Evolutionary conservation across 495 filamentous ascomycete species (phyloP).

Genomic region (Lepraria neglecta): DNA sequence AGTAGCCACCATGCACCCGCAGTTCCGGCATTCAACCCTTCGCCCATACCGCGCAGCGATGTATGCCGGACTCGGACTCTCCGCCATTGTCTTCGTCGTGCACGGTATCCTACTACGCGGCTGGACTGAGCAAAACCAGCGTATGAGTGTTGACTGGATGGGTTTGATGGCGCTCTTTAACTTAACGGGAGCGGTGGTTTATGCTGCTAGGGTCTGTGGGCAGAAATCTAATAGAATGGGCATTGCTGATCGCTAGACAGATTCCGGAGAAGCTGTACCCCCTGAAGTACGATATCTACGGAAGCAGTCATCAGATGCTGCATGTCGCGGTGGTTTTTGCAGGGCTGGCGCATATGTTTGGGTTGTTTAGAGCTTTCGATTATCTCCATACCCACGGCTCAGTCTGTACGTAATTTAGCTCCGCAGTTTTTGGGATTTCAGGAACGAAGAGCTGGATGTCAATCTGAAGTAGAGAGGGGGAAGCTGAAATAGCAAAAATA

Average conservation of each 20-base stretch:
- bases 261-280: conserved; percentile 45
- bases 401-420: conserved; percentile 3
- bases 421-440: no score
- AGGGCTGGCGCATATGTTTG: conserved; percentile 39
- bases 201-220: conserved; percentile 40
- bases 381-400: conserved; percentile 34
- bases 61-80: conserved; percentile 41
- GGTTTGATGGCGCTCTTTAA: conserved; percentile 37
- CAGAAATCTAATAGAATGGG: neutral
- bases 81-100: conserved; percentile 38
- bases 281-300: conserved; percentile 42
- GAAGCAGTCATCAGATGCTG: conserved; percentile 48
- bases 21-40: conserved; percentile 22
- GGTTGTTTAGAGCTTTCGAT: conserved; percentile 43
- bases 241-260: conserved; percentile 23
- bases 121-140: conserved; percentile 33
- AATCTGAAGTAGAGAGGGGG: no score
- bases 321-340: conserved; percentile 46
- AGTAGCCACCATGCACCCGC: conserved; percentile 22
- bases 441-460: no score
- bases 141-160: conserved; percentile 43
- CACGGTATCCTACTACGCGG: conserved; percentile 40
- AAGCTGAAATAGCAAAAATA: no score
- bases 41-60: conserved; percentile 34
- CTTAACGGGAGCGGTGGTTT: conserved; percentile 36